phyloP scores from a whole-genome alignment of 1,284 basidiomycete species.

The Mycocalia duriaeana region DNA sequence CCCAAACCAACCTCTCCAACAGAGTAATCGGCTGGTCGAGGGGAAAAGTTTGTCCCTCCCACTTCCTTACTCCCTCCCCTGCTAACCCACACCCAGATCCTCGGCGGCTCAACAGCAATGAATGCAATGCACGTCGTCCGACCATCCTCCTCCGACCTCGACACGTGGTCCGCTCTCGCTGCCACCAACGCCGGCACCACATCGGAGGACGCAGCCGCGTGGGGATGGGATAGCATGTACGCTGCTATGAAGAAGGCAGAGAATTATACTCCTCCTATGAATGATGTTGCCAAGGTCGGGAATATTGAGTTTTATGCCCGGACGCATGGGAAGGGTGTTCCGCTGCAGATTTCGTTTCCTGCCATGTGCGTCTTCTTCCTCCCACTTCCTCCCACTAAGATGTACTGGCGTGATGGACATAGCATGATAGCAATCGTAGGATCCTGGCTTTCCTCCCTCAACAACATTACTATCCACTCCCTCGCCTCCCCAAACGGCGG shows the following conservation, averaged over 20 bases:
- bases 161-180: slow-evolving; percentile 36
- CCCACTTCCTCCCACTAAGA: neutral
- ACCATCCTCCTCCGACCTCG: slow-evolving; percentile 46
- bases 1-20: slow-evolving; percentile 40
- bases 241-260: slow-evolving; percentile 51
- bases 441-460: slow-evolving; percentile 26
- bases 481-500: slow-evolving; percentile 27
- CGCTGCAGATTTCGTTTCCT: slow-evolving; percentile 43
- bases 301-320: slow-evolving; percentile 35
- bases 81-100: slow-evolving; percentile 33
- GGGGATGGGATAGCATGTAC: slow-evolving; percentile 53
- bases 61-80: neutral
- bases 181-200: slow-evolving; percentile 14
- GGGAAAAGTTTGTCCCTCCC: slow-evolving; percentile 21
- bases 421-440: slow-evolving; percentile 23
- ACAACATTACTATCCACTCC: slow-evolving; percentile 22
- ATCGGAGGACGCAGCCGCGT: slow-evolving; percentile 26
- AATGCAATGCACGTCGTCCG: slow-evolving; percentile 69
- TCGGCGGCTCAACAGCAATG: slow-evolving; percentile 68
- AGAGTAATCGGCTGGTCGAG: slow-evolving; percentile 48
- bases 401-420: neutral
- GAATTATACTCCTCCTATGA: slow-evolving; percentile 36
- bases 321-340: slow-evolving; percentile 40
- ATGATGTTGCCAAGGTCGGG: slow-evolving; percentile 26
- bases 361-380: slow-evolving; percentile 34